Evolutionary conservation across 768 basidiomycete species (phyloP), one percentile per base, ranked within the genome.

Genomic region (Podaxis mareebaensis): DNA sequence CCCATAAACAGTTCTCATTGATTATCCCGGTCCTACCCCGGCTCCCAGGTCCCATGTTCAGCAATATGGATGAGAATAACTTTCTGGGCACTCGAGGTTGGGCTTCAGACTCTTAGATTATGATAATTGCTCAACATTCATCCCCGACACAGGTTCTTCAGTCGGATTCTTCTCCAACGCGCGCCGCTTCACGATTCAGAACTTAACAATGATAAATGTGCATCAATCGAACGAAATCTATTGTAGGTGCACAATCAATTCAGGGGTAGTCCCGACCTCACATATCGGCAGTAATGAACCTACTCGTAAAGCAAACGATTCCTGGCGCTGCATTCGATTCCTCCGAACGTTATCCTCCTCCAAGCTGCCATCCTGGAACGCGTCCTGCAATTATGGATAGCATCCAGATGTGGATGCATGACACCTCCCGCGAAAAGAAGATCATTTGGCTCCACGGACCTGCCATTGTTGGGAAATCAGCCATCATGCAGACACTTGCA

Each of bases 401-500:
- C 42, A 44, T 44, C 42, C 42, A 44, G 42, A 15, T 15, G 15
- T 44, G 42, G 42, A 44, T 44, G 42, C 42, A 44, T 44, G 42
- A 44, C 8, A 13, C 12, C 42, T 15, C 42, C 42, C 42, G 42
- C n/a, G 42, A n/a, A 44, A 44, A 44, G 15, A 44, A 44, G 42
- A 44, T 44, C 42, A 15, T 44, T n/a, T 44, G 42, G 42, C n/a
- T 44, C 5, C 13, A 44, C 4, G 58, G 48, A 22, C 44, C 58
- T 30, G 58, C 58, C 8, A 44, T 28, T 30, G 58, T 51, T 1
- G 58, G 56, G 15, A 58, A 58, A 30, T 58, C 56, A 1, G 42
- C 56, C 17, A 28, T 58, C 39, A 44, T 58, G 58, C 44, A 59
- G 48, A 59, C 13, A 20, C 15, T 59, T 38, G 58, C 42, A 2